Base-by-base conservation (phyloP, 805 yeast species). In the Starmerella stigmatis region DNA sequence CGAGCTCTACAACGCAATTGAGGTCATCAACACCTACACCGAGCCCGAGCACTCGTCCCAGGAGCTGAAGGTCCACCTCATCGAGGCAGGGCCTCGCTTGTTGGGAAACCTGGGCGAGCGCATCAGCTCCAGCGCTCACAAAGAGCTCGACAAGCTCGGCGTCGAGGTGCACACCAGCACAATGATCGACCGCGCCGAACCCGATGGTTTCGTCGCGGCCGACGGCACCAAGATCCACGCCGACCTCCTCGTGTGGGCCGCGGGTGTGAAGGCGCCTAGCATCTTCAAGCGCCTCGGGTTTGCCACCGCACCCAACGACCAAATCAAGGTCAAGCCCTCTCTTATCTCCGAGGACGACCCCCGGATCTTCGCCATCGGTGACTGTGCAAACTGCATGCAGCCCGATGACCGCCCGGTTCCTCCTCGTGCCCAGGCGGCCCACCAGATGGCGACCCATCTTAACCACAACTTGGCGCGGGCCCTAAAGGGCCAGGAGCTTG, bases 341-440 rank as follows among this genome's bases (percentile, higher is more conserved):
- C 38, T 34, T n/a, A 22, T 34, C 28, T 21, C 28, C 28, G 28
- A 21, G 19, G 38, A 34, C 28, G 38, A 34, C 28, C 38, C 38
- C 4, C 38, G 38, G 19, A 22, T 34, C 38, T 34, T 34, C 19
- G 38, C 38, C 6, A 12, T 34, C 11, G 38, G 38, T 27, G 38
- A 34, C 38, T 34, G 38, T n/a, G 38, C 38, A n/a, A 34, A 34
- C 28, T 34, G 38, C 28, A 34, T 34, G 19, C 38, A 34, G 38
- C 28, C 26, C 17, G 19, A 34, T 27, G 22, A 34, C 19, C 7
- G 8, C 19, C 38, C 38, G 8, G 38, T 34, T 10, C 38, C 38
- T 19, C 38, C 38, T 7, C 38, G 38, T 22, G 38, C 38, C 11
- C 38, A 34, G 38, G 38, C 38, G 19, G 38, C 38, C 28, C 38